Conservation (phyloP, 139 green algal species). For the Tetradesmus obliquus region DNA sequence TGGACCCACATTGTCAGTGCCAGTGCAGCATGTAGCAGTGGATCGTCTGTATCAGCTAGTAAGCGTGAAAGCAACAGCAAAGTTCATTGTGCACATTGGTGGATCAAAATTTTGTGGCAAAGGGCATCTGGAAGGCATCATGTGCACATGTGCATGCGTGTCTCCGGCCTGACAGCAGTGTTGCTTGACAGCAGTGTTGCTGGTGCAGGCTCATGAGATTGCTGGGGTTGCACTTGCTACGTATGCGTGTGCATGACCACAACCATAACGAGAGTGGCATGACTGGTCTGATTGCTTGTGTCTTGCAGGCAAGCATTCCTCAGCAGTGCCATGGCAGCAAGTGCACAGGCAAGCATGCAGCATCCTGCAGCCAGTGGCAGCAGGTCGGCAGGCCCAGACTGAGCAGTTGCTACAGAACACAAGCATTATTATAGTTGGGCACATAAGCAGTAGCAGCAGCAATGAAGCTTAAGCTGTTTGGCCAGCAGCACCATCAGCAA, state of each 20-base stretch:
- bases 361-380: not conserved
- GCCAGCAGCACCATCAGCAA: conserved; percentile 2
- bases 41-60: too few species aligned
- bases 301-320: not conserved
- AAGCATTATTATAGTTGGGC: not conserved
- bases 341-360: not conserved
- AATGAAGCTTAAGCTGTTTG: not conserved
- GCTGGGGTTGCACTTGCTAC: not conserved
- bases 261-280: not conserved
- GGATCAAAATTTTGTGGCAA: too few species aligned
- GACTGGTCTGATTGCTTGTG: not conserved
- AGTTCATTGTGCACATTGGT: too few species aligned
- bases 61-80: too few species aligned
- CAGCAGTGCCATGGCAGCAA: not conserved
- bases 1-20: not conserved
- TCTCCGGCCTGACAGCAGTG: not conserved
- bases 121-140: not conserved
- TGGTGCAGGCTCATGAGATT: not conserved
- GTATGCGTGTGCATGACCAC: not conserved
- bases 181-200: not conserved
- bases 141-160: not conserved
- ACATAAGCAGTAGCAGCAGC: not conserved
- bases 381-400: not conserved
- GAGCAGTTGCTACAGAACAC: not conserved
- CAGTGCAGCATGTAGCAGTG: not conserved